A percentile compares a stretch with the other conserved stretches of the same genome.
Evolutionary conservation across 352 stramenopile genomes (phyloP).

Genomic region (Phytophthora lateralis): DNA sequence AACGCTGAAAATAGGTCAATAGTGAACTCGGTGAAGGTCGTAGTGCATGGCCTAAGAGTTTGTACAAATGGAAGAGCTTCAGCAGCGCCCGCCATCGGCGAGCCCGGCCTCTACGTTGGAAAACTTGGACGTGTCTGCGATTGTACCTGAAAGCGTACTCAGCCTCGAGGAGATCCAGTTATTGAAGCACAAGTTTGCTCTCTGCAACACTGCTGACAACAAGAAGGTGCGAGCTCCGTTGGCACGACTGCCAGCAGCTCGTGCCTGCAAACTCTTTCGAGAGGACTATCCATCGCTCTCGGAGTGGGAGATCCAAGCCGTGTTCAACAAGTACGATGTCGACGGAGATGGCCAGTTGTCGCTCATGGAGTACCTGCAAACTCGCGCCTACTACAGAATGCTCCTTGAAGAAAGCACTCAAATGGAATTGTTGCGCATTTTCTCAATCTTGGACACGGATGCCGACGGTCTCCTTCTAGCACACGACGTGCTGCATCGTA

Average conservation of each 20-base stretch:
- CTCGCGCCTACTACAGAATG: constrained; percentile 58
- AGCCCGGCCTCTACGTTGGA: constrained; percentile 19
- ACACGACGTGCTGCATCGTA: constrained; percentile 50
- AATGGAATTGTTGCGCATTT: constrained; percentile 61
- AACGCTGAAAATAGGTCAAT: constrained; percentile 31
- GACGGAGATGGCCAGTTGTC: constrained; percentile 64
- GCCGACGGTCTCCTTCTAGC: constrained; percentile 59
- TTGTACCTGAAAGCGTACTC: constrained; percentile 43
- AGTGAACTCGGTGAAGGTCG: no score
- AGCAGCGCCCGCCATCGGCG: constrained; percentile 10
- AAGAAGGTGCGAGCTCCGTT: constrained; percentile 39
- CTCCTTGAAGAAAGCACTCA: constrained; percentile 59
- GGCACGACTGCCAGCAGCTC: constrained; percentile 37
- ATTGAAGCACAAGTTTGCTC: constrained; percentile 55
- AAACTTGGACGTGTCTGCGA: constrained; percentile 33
- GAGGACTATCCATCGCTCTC: constrained; percentile 69
- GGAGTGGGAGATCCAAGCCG: constrained; percentile 60
- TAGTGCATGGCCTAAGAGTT: neutral
- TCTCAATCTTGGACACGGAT: constrained; percentile 68
- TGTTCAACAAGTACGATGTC: constrained; percentile 67
- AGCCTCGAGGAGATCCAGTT: constrained; percentile 59
- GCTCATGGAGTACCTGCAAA: constrained; percentile 62
- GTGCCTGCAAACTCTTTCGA: constrained; percentile 64
- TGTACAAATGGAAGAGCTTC: constrained; percentile 21
- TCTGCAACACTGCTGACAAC: constrained; percentile 41